These are phyloP conservation scores for Aureobasidium sp. DNA, from an alignment of 2,329 filamentous ascomycete genomes.

Conservation along the genomic window DNA sequence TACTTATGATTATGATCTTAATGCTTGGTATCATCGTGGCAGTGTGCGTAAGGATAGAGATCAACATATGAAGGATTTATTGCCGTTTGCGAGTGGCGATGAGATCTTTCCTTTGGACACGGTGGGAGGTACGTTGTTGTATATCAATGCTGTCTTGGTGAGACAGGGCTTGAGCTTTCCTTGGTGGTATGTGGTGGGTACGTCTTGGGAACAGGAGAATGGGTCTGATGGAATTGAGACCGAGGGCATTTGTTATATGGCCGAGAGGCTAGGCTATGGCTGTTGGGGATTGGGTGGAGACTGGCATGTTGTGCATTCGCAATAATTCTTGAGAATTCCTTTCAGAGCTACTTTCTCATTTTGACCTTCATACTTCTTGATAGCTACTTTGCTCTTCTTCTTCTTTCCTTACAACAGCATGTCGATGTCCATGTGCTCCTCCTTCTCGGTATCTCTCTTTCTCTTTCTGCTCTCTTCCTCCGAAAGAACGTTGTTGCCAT, in stretches of 20 bases:
- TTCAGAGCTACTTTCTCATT: background rate
- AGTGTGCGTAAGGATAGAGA: background rate
- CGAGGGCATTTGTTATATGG: constrained; percentile 29
- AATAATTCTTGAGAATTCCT: background rate
- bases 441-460: background rate
- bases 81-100: constrained; percentile 20
- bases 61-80: constrained; percentile 12
- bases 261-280: background rate
- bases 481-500: background rate
- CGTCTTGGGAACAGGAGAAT: constrained; percentile 25
- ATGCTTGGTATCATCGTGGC: background rate
- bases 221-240: constrained; percentile 31
- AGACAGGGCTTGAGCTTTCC: constrained; percentile 29
- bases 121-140: constrained; percentile 30
- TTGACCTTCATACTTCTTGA: too few relatives aligned
- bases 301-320: background rate
- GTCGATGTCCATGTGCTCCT: background rate
- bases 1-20: background rate
- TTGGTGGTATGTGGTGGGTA: constrained; percentile 27
- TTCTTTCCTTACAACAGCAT: background rate
- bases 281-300: background rate
- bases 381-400: too few relatives aligned
- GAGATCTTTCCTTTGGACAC: constrained; percentile 29
- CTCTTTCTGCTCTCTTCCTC: background rate
- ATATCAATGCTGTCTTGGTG: constrained; percentile 26